Conservation (phyloP, 2,329 filamentous ascomycete species). For the Trichoderma atrobrunneum region DNA sequence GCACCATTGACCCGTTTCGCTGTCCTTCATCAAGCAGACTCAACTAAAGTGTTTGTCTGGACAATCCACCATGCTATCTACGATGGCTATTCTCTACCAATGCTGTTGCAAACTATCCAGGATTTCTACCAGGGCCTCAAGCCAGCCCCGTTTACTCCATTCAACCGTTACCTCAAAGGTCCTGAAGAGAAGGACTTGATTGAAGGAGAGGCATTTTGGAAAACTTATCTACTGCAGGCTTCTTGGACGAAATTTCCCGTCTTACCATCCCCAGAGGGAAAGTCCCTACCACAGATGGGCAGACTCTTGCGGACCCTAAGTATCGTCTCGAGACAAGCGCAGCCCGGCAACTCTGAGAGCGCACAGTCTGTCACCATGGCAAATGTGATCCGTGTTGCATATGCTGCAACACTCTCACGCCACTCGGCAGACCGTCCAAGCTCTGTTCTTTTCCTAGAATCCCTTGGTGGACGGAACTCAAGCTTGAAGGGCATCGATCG, state of each 20-base stretch:
- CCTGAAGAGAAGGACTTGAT: neutral
- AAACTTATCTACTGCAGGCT: neutral
- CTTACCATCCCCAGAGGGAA: neutral
- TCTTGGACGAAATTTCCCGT: neutral
- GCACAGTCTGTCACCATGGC: neutral
- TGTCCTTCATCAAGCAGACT: neutral
- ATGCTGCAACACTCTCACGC: neutral
- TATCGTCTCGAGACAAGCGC: neutral
- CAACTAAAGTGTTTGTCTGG: neutral
- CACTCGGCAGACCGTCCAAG: neutral
- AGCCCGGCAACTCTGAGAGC: neutral
- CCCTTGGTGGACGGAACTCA: neutral
- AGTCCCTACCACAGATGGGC: neutral
- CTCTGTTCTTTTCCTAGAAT: neutral
- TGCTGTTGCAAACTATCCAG: neutral
- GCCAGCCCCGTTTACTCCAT: neutral
- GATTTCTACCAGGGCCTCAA: neutral
- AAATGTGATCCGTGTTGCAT: conserved; percentile 5
- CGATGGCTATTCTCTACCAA: neutral
- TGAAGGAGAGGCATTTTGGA: neutral
- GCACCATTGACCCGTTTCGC: neutral
- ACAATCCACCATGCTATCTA: conserved; percentile 4
- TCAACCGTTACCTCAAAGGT: neutral
- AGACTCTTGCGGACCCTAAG: neutral
- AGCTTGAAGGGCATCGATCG: neutral